Evolutionary conservation across 208 protist species (phyloP).

Genomic region (Trypanosoma mega): DNA sequence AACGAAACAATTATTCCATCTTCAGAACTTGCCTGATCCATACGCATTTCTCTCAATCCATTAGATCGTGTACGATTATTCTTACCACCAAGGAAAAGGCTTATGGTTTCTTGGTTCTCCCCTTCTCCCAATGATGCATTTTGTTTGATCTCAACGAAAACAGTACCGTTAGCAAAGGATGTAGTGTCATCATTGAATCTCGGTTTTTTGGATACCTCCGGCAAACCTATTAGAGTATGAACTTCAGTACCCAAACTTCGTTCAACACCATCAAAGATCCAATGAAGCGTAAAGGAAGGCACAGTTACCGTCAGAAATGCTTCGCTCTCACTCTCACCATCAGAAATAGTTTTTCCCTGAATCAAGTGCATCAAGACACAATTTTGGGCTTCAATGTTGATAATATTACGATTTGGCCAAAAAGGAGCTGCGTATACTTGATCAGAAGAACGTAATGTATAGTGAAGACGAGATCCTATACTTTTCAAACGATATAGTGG

Average conservation of each 20-base stretch:
- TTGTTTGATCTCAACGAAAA: too few species aligned
- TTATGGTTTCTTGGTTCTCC: too few species aligned
- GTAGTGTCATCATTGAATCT: neutral
- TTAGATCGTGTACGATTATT: too few species aligned
- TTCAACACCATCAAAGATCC: slow-evolving; percentile 11
- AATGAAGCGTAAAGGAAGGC: neutral
- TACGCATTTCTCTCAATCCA: too few species aligned
- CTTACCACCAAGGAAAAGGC: too few species aligned
- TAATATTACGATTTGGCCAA: slow-evolving; percentile 17
- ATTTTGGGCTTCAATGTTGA: slow-evolving; percentile 12
- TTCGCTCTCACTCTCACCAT: neutral
- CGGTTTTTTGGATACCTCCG: slow-evolving; percentile 2
- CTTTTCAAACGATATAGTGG: slow-evolving; percentile 18
- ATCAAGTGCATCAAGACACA: slow-evolving; percentile 3
- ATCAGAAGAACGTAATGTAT: slow-evolving; percentile 1
- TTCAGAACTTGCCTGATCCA: neutral
- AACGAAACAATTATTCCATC: slow-evolving; percentile 14
- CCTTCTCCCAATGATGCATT: too few species aligned
- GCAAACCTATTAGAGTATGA: neutral
- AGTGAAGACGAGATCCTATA: slow-evolving; percentile 22
- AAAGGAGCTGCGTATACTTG: slow-evolving; percentile 5
- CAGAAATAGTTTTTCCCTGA: slow-evolving; percentile 4
- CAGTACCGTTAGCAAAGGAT: neutral
- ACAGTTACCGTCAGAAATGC: slow-evolving; percentile 3
- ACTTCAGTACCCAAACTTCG: slow-evolving; percentile 6